Conservation (phyloP, 169 alveolate genomes). For the Eimeria praecox region DNA sequence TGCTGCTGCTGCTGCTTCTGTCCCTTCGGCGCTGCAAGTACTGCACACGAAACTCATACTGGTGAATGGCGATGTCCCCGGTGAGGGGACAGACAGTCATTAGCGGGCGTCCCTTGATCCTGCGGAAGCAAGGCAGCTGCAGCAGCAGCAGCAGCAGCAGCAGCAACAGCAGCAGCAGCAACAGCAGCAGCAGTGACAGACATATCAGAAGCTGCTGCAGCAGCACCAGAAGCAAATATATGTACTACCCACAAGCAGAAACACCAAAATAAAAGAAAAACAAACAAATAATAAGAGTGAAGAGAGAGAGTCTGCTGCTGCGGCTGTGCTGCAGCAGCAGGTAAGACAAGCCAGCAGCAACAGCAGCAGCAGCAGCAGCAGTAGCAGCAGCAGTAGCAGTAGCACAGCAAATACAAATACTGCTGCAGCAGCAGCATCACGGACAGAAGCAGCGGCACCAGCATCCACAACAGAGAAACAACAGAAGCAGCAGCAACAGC, state of each 20-base stretch:
- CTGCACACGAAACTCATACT: slow-evolving; percentile 60
- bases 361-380: no score
- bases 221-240: background rate
- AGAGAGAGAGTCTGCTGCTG: no score
- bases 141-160: slow-evolving; percentile 28
- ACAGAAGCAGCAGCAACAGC: slow-evolving; percentile 24
- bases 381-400: slow-evolving; percentile 6
- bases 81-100: slow-evolving; percentile 67
- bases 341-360: no score
- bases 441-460: background rate
- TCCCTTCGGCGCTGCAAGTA: slow-evolving; percentile 40
- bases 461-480: background rate
- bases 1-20: slow-evolving; percentile 51
- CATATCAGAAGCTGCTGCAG: background rate
- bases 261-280: background rate
- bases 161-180: slow-evolving; percentile 46
- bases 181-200: background rate
- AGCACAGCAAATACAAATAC: background rate
- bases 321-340: no score
- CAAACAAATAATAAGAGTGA: no score
- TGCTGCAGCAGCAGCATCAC: slow-evolving; percentile 2
- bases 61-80: slow-evolving; percentile 58
- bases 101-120: slow-evolving; percentile 63
- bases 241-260: slow-evolving; percentile 7
- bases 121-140: slow-evolving; percentile 53